phyloP scores from a whole-genome alignment of 2,329 filamentous ascomycete species.

The Periconia sp. region DNA sequence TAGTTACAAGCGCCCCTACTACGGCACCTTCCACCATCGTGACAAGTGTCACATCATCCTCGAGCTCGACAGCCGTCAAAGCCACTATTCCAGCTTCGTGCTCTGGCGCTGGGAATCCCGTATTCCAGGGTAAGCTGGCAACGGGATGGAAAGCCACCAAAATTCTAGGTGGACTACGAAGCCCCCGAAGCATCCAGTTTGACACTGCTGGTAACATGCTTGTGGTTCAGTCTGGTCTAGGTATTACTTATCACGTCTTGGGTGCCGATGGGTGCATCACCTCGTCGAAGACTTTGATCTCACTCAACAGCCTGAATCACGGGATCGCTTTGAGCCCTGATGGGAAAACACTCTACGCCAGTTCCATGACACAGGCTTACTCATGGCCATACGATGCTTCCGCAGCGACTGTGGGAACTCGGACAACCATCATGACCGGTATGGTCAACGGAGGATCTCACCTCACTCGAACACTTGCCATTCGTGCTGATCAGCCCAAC shows the following conservation, averaged over 20 bases:
- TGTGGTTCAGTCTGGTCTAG: constrained; percentile 36
- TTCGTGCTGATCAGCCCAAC: constrained; percentile 57
- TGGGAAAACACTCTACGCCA: constrained; percentile 55
- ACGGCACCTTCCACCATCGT: constrained; percentile 21
- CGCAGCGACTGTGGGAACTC: constrained; percentile 49
- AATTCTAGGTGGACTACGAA: constrained; percentile 31
- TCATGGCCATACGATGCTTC: constrained; percentile 65
- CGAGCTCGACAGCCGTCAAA: constrained; percentile 14
- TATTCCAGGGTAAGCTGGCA: constrained; percentile 26
- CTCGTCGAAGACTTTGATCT: constrained; percentile 34
- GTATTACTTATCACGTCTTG: constrained; percentile 34
- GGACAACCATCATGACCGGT: constrained; percentile 64
- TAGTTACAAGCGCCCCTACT: constrained; percentile 14
- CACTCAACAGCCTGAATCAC: constrained; percentile 49
- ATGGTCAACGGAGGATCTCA: constrained; percentile 56
- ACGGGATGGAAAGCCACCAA: constrained; percentile 38
- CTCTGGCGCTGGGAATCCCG: constrained; percentile 27
- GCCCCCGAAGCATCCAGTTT: constrained; percentile 35
- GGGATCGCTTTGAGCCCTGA: constrained; percentile 51
- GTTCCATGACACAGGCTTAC: constrained; percentile 59
- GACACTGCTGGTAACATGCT: constrained; percentile 37
- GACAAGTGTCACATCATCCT: constrained; percentile 20
- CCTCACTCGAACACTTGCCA: constrained; percentile 65
- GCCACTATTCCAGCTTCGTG: constrained; percentile 34
- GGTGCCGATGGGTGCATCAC: constrained; percentile 30